Conservation (phyloP, 2,329 filamentous ascomycete genomes). For the Setomelanomma holmii region DNA sequence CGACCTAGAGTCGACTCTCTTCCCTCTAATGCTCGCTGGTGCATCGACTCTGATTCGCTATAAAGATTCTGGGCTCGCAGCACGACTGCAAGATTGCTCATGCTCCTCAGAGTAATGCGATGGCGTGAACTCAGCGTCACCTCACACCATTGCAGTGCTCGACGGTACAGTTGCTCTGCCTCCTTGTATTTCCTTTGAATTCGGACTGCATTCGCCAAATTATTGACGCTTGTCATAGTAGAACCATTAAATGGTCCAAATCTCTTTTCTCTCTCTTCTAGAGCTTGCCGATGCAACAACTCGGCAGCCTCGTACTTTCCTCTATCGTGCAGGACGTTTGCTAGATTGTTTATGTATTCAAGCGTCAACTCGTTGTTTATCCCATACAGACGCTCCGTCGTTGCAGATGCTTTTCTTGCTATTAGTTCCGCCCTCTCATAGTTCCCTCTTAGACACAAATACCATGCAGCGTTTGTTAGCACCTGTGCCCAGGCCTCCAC, state of each 20-base stretch:
- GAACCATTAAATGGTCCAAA: not conserved
- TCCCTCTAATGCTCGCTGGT: constrained; percentile 11
- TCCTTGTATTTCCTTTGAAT: not conserved
- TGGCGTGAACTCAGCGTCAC: not conserved
- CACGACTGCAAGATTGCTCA: constrained; percentile 6
- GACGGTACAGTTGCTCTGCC: not conserved
- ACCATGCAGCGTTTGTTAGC: constrained; percentile 14
- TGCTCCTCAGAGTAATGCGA: constrained; percentile 6
- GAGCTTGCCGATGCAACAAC: not conserved
- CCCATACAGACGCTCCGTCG: constrained; percentile 3
- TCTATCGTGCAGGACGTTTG: not conserved
- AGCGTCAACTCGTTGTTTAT: not conserved
- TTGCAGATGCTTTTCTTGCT: not conserved
- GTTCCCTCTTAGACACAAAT: constrained; percentile 12
- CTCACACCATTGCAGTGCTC: not conserved
- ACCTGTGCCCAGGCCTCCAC: constrained; percentile 16
- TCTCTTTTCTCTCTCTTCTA: not conserved
- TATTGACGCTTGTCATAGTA: not conserved
- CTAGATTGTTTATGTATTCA: not conserved
- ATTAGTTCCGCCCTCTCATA: constrained; percentile 12
- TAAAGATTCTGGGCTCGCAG: constrained; percentile 5
- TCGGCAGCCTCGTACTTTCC: not conserved
- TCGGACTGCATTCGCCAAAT: not conserved
- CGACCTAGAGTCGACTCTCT: constrained; percentile 10
- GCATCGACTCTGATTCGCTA: constrained; percentile 10